phyloP scores from a whole-genome alignment of 441 rosid species.

The Gossypium lobatum region DNA sequence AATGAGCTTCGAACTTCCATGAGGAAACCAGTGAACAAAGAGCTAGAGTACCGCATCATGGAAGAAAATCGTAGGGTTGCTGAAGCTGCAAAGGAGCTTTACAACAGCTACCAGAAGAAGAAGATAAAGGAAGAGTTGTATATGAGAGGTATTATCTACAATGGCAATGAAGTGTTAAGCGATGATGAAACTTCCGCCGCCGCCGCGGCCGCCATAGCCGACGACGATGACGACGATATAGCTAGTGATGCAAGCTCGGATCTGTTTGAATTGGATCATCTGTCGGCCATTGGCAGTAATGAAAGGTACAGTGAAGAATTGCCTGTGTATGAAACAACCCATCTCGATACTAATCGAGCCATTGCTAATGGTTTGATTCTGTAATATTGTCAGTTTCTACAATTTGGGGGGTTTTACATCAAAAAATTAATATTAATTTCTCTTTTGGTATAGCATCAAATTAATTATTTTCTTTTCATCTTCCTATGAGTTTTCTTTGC shows the following conservation, averaged over 20 bases:
- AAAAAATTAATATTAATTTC: constrained; percentile 18
- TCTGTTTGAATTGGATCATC: constrained; percentile 82
- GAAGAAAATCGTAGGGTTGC: constrained; percentile 54
- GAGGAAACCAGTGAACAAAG: constrained; percentile 19
- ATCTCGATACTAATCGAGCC: constrained; percentile 63
- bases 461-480: background rate
- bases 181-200: constrained; percentile 10
- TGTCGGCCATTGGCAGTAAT: constrained; percentile 49
- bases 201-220: constrained; percentile 8
- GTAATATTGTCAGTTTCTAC: constrained; percentile 28
- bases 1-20: constrained; percentile 4
- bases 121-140: constrained; percentile 31
- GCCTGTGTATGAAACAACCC: constrained; percentile 91
- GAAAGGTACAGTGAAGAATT: constrained; percentile 72
- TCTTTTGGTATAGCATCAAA: constrained; percentile 8
- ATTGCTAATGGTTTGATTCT: constrained; percentile 56
- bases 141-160: constrained; percentile 10
- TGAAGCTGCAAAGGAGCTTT: constrained; percentile 58
- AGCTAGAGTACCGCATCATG: constrained; percentile 32
- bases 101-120: constrained; percentile 53
- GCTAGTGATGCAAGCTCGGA: constrained; percentile 88
- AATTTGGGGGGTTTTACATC: constrained; percentile 50
- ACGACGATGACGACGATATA: constrained; percentile 40
- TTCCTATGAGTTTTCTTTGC: background rate
- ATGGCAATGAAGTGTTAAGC: background rate